Base-by-base conservation (phyloP, 306 rosid species). In the Hippophae tibetana region DNA sequence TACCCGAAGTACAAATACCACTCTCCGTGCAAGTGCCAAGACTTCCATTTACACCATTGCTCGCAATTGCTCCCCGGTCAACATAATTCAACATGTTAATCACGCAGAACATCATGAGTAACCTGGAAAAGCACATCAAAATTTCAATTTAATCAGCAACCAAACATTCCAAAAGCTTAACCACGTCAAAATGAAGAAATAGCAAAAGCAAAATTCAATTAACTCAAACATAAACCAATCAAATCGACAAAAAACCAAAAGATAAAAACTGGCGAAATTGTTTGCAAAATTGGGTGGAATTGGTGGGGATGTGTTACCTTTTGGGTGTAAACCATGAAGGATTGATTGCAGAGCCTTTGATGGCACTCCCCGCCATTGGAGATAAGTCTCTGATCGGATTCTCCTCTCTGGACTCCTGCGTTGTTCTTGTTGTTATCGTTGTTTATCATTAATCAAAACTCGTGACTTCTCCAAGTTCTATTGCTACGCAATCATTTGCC, bases 41-140 rank as follows among this genome's bases (percentile, higher is more conserved):
- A 44, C 72, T 81, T 43, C 95, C 97, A 72, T 90, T 87, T 1
- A 90, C 94, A 58, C 97, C 97, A 53, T 90, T 90, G 75, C 97
- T 90, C 2, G 89, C 95, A 62, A 87, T 90, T 23, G 85, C 89
- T 71, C 95, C 97, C 54, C 94, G 90, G 69, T 87, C 95, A 69
- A 87, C 79, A 58, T 90, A 90, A 75, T 84, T 87, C 18, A 90
- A 6, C 84, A 74, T 12, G 61, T 87, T 87, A 70, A 90, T 76
- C 43, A 73, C 54, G 51, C 94, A 87, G 63, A 87, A 81, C 56
- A 90, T 67, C 6, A 74, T 11, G 8, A 90, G 87, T 74, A 90
- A 74, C 82, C 97, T 84, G 82, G 9, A 54, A 49, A 13, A 49
- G 0, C 7, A 11, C 49, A 49, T 7, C 2, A 7, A 31, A 3